Base-by-base conservation (phyloP, 2,329 filamentous ascomycete species). In the Neodidymelliopsis sp. region DNA sequence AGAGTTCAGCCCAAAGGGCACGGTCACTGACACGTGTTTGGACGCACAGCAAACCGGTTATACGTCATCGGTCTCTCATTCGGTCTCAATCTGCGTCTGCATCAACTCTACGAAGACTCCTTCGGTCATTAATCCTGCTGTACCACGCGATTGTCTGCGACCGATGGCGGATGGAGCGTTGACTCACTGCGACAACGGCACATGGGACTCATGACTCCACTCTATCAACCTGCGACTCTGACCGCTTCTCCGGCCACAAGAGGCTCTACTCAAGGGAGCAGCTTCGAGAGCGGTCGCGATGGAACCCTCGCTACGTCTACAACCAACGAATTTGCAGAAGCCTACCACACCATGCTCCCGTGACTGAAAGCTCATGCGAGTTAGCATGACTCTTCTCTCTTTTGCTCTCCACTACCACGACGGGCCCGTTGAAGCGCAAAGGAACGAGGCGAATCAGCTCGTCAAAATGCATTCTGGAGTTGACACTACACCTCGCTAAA, bases 321-420 rank as follows among this genome's bases (percentile, higher is more conserved):
- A 63, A 49, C 67, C 67, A 70, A 72, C 66, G 47, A 49, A 29
- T 16, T 55, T 44, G 28, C 64, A 57, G 37, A 56, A 46, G 36
- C 39, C 60, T 57, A 41, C 61, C 61, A 63, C 59, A 64, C 63
- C 36, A 46, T 44, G 31, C 57, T 65, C 69, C 69, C 67, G 67
- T 72, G 69, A 72, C 66, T 57, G 59, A 39, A 52, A 41, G 28
- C 34, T 57, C 38, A 63, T 71, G 67, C 67, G 66, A 64, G 46
- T 49, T 51, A 53, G 51, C 39, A 29, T 45, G 44, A 53, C 39
- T 48, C 49, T 60, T 52, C 49, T 51, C 35, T 44, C 36, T 55
- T 56, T 61, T 54, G 60, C 63, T 59, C 57, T 56, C 59, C 55
- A 48, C 55, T 56, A 56, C 56, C 48, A 60, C 58, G 39, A 61